A percentile compares a stretch with the other conserved stretches of the same genome.
Evolutionary conservation across 345 rosid species (phyloP).

Genomic region (Cochlearia excelsa): DNA sequence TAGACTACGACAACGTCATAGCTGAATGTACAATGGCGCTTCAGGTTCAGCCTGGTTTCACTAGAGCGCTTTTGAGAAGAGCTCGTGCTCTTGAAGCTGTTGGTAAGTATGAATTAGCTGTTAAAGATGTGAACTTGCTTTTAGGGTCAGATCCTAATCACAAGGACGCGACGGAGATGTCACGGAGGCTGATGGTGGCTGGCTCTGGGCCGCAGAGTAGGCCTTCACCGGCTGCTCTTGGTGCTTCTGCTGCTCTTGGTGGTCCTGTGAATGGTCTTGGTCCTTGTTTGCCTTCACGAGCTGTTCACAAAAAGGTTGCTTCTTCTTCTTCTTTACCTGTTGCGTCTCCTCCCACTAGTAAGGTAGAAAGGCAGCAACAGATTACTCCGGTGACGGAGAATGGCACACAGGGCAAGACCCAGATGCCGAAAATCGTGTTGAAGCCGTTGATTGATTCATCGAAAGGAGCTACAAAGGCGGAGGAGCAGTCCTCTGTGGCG

Average conservation of each 20-base stretch:
- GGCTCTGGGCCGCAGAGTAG: constrained; percentile 80
- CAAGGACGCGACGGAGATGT: constrained; percentile 73
- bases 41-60: constrained; percentile 75
- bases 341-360: constrained; percentile 41
- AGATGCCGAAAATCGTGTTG: constrained; percentile 52
- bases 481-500: constrained; percentile 31
- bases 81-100: constrained; percentile 84
- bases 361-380: constrained; percentile 30
- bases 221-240: constrained; percentile 98
- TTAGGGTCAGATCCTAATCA: constrained; percentile 70
- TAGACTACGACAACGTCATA: constrained; percentile 78
- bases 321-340: constrained; percentile 37
- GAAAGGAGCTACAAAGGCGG: constrained; percentile 39
- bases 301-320: constrained; percentile 56
- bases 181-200: constrained; percentile 51
- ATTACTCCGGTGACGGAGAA: constrained; percentile 42
- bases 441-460: constrained; percentile 54
- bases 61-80: constrained; percentile 81
- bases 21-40: constrained; percentile 82
- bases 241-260: constrained; percentile 94
- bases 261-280: constrained; percentile 90
- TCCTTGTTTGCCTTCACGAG: constrained; percentile 82
- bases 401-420: constrained; percentile 51
- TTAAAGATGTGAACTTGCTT: constrained; percentile 73
- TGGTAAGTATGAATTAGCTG: constrained; percentile 75